Conservation (phyloP, 2,329 filamentous ascomycete species). For the Fusarium veterinarium region DNA sequence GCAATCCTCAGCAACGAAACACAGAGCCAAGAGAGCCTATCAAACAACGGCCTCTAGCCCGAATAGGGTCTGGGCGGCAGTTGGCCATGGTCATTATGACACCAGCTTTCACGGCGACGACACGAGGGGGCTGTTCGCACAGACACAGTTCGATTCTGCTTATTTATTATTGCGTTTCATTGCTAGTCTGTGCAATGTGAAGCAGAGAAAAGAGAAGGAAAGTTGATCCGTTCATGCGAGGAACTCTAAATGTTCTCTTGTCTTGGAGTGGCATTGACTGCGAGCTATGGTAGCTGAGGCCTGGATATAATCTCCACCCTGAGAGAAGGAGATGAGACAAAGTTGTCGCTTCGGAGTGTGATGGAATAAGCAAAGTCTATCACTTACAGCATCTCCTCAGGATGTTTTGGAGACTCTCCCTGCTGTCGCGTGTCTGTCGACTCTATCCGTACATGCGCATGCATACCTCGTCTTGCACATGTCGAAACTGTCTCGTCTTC, state of each 20-base stretch:
- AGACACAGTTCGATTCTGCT: slow-evolving; percentile 16
- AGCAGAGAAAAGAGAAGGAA: not conserved
- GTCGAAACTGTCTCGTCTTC: slow-evolving; percentile 4
- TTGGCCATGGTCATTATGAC: slow-evolving; percentile 32
- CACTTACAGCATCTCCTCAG: not conserved
- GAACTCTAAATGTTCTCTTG: not conserved
- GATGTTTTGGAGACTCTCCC: slow-evolving; percentile 9
- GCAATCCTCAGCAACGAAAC: slow-evolving; percentile 26
- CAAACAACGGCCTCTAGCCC: slow-evolving; percentile 33
- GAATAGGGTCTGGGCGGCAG: slow-evolving; percentile 26
- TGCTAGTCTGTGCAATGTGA: not conserved
- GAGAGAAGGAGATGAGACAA: not conserved
- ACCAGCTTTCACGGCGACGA: slow-evolving; percentile 3
- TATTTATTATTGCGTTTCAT: slow-evolving; percentile 9
- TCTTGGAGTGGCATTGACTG: not conserved
- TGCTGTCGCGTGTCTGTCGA: slow-evolving; percentile 11
- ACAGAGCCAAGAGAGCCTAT: slow-evolving; percentile 22
- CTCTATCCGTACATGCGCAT: not conserved
- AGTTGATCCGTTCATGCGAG: slow-evolving; percentile 14
- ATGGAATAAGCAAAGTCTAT: slow-evolving; percentile 5
- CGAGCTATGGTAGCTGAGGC: slow-evolving; percentile 3
- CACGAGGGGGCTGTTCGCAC: slow-evolving; percentile 20
- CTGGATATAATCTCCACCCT: slow-evolving; percentile 14
- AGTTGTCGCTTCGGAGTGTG: not conserved
- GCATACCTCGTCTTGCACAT: slow-evolving; percentile 1